Percentiles rank a stretch among this genome's conserved stretches.
phyloP scores from a whole-genome alignment of 2,329 filamentous ascomycete species.

The Fonsecaea pugnacius region DNA sequence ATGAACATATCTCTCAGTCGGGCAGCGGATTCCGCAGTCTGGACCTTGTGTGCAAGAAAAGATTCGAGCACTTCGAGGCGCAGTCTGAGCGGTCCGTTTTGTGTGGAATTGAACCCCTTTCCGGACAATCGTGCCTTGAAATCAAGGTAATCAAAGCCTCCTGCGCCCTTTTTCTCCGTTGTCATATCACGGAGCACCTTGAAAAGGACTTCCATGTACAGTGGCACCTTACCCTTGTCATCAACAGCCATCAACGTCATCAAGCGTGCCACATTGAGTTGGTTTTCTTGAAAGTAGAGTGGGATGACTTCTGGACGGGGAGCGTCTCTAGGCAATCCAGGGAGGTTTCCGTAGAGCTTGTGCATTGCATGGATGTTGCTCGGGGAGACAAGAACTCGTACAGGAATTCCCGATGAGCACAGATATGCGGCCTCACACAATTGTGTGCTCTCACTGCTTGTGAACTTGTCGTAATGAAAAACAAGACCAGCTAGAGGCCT shows the following conservation, averaged over 20 bases:
- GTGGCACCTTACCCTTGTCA: slow-evolving; percentile 48
- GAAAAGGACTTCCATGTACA: slow-evolving; percentile 58
- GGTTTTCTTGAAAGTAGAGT: slow-evolving; percentile 52
- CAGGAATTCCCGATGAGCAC: slow-evolving; percentile 52
- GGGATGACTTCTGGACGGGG: slow-evolving; percentile 50
- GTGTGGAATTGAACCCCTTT: slow-evolving; percentile 52
- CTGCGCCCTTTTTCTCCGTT: slow-evolving; percentile 41
- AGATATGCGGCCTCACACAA: slow-evolving; percentile 63
- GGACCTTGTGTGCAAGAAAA: slow-evolving; percentile 56
- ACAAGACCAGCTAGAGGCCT: slow-evolving; percentile 64
- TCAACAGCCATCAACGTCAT: slow-evolving; percentile 60
- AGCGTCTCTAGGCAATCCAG: slow-evolving; percentile 38
- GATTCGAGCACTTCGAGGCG: slow-evolving; percentile 67
- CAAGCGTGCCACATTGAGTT: slow-evolving; percentile 60
- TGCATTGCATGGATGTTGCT: slow-evolving; percentile 52
- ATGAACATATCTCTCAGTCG: slow-evolving; percentile 31
- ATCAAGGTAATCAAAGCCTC: slow-evolving; percentile 50
- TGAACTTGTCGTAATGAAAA: slow-evolving; percentile 67
- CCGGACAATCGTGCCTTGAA: slow-evolving; percentile 48
- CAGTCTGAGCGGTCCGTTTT: slow-evolving; percentile 61
- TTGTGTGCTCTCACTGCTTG: slow-evolving; percentile 45
- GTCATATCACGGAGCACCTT: slow-evolving; percentile 59
- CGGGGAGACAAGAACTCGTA: slow-evolving; percentile 58
- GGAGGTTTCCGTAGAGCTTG: slow-evolving; percentile 48
- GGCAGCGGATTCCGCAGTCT: slow-evolving; percentile 22